Evolutionary conservation across 441 rosid genomes (phyloP), one percentile per base, ranked within the genome.

Genomic region (Pelargonium exstipulatum): DNA sequence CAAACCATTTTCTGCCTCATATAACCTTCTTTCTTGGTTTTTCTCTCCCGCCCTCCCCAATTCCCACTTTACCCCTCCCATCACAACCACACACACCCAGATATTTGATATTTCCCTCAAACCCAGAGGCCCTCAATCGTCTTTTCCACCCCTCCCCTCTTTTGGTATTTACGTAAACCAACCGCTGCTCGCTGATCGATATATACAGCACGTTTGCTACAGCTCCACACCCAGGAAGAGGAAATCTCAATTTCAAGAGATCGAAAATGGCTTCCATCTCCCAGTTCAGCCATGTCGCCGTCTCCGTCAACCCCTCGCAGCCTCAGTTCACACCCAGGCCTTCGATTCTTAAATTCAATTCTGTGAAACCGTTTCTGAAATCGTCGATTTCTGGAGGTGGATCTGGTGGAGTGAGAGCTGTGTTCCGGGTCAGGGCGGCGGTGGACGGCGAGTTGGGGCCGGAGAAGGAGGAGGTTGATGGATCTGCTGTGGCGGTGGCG

Each of bases 381-480:
- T 48, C 17, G 55, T 13, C 55, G 14, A 5, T 48, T 48, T 48
- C 55, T 48, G 55, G 55, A 12, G 13, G 2, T 9, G 12, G 12
- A 13, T 9, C 12, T 5, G 55, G 55, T 48, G 78, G 76, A 0
- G 6, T n/a, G 55, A 48, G 55, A 48, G 17, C 55, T 4, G 55
- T 48, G 17, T n/a, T 48, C 55, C 2, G 55, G 16, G 55, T 48
- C 17, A 16, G 55, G 55, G 55, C 55, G 55, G 17, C 55, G 16
- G 55, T 12, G 55, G 82, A 72, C 0, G 89, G 78, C 62, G 88
- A 85, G 66, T 67, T 83, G 86, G 89, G 82, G 9, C 73, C 78
- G 12, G 81, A 75, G 43, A 65, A 45, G 26, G 78, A 24, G 45
- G 79, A 42, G 5, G 22, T 20, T 20, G 22, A 20, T 20, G 83